A percentile compares a stretch with the other conserved stretches of the same genome.
These are phyloP conservation scores for Colletotrichum salicis DNA, from an alignment of 2,329 filamentous ascomycete genomes.

Conservation along the genomic window DNA sequence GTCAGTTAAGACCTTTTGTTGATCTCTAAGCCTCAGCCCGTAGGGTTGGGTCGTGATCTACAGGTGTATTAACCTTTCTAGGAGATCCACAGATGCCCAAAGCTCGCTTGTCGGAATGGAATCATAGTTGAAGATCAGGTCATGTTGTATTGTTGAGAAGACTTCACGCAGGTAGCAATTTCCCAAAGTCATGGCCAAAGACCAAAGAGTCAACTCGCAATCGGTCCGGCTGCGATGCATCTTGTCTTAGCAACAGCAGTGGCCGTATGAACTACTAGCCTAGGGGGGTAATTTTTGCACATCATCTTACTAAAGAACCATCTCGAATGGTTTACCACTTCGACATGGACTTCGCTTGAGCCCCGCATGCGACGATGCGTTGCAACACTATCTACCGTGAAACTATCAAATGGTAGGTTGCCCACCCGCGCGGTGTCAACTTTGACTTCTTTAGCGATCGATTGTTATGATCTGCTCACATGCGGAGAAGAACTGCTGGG, in stretches of 20 bases:
- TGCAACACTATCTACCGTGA: neutral
- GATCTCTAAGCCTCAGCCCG: conserved; percentile 19
- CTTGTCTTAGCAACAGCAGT: neutral
- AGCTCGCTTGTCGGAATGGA: neutral
- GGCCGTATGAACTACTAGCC: neutral
- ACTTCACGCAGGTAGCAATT: neutral
- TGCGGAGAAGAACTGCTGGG: neutral
- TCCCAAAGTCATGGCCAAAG: neutral
- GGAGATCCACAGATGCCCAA: neutral
- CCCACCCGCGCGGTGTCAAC: neutral
- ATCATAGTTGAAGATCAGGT: neutral
- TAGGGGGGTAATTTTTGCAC: neutral
- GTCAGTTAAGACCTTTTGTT: neutral
- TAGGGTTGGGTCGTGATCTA: conserved; percentile 7
- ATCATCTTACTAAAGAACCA: neutral
- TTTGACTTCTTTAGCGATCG: neutral
- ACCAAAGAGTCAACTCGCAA: too few species aligned
- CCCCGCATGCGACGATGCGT: neutral
- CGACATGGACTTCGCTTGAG: neutral
- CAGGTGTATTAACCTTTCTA: neutral
- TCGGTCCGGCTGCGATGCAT: too few species aligned
- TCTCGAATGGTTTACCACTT: neutral
- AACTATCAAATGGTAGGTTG: neutral
- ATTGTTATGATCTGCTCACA: conserved; percentile 1
- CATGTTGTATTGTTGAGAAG: neutral